Base-by-base conservation (phyloP, 2,329 filamentous ascomycete genomes). In the Xylariaceae sp. region DNA sequence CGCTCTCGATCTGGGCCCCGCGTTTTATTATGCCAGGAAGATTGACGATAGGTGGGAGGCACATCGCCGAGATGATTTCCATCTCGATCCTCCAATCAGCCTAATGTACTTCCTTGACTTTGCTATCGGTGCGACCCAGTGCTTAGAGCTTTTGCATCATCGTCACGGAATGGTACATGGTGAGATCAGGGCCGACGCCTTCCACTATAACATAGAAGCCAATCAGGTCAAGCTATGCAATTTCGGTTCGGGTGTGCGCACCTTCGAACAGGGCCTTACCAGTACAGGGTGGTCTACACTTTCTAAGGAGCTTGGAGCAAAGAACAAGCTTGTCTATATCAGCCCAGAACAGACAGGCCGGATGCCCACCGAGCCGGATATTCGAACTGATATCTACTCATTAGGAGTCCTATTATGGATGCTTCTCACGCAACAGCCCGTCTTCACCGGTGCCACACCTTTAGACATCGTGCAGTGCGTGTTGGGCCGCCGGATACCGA, bases 301-400 rank as follows among this genome's bases (percentile, higher is more conserved):
- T 8, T 94, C 91, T 11, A 88, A 89, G 58, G 91, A 97, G 71
- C 76, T 92, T 6, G 93, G 93, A 2, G 91, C 92, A 36, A 92
- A 92, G 75, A 88, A 93, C 70, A 96, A 96, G 74, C 79, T 98
- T 17, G 86, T 93, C 48, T 97, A 92, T 70, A 96, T 97, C 70
- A 94, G 92, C 43, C 93, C 94, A 0, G 94, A 98, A 71, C 94
- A 97, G 77, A 97, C 94, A 2, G 94, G 94, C 12, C 87, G 94
- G 17, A 89, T 97, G 83, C 91, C 92, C 2, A 92, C 91, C 3
- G 93, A 97, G 72, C 94, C 94, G 1, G 94, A 97, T 74, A 91
- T 85, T 39, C 85, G 94, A 36, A 97, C 94, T 14, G 94, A 98
- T 73, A 96, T 97, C 28, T 97, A 97, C 76, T 93, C 91, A 0